A percentile compares a stretch with the other conserved stretches of the same genome.
These are phyloP conservation scores for Corylus americana DNA, from an alignment of 306 rosid genomes.

Conservation along the genomic window DNA sequence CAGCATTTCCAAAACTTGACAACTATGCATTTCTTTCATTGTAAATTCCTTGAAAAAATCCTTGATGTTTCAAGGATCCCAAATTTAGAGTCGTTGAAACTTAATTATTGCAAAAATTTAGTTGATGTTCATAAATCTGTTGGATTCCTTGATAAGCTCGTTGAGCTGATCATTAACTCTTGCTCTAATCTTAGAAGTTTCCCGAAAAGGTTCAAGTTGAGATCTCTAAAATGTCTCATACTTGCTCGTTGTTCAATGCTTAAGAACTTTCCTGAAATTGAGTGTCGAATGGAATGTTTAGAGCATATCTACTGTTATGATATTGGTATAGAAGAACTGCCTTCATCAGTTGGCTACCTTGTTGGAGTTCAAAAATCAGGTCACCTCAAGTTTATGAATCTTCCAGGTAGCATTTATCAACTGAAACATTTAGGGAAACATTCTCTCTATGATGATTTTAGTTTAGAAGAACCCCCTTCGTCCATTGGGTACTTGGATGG, in stretches of 20 bases:
- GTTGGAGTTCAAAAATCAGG: neutral
- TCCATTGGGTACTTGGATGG: no score
- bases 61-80: conserved; percentile 26
- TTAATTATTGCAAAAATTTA: conserved; percentile 12
- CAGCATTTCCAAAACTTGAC: conserved; percentile 29
- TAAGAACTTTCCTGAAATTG: neutral
- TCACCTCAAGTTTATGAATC: no score
- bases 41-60: conserved; percentile 14
- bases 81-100: conserved; percentile 12
- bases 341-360: neutral
- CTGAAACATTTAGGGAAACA: no score
- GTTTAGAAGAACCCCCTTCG: no score
- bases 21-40: conserved; percentile 1
- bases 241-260: neutral
- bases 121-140: conserved; percentile 33
- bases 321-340: no score
- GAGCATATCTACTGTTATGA: accelerated
- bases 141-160: conserved; percentile 33
- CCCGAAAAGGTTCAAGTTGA: conserved; percentile 22
- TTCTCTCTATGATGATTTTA: no score
- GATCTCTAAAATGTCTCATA: conserved; percentile 17
- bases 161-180: neutral
- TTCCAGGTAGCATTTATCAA: no score
- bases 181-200: conserved; percentile 20
- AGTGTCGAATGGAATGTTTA: neutral